phyloP scores from a whole-genome alignment of 2,329 filamentous ascomycete genomes.

The Aspergillus ibericus region DNA sequence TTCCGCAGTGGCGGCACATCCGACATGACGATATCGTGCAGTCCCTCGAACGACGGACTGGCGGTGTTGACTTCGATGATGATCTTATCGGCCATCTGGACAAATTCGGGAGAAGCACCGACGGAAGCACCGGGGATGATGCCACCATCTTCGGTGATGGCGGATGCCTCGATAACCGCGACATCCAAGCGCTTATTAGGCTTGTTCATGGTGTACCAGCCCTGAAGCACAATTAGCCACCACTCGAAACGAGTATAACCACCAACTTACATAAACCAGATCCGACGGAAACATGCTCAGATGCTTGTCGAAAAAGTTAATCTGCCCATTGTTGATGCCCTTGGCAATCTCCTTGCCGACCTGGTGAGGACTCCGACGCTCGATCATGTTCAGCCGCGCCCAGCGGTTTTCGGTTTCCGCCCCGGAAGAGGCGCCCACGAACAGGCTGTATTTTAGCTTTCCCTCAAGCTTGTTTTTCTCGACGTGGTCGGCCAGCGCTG shows the following conservation, averaged over 20 bases:
- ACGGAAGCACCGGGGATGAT: slow-evolving; percentile 86
- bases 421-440: slow-evolving; percentile 85
- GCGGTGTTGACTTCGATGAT: slow-evolving; percentile 92
- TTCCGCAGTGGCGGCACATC: slow-evolving; percentile 77
- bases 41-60: slow-evolving; percentile 78
- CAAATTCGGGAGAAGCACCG: slow-evolving; percentile 78
- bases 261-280: slow-evolving; percentile 66
- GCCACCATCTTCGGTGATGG: slow-evolving; percentile 84
- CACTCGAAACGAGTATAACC: slow-evolving; percentile 4
- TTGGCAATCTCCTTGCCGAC: slow-evolving; percentile 88
- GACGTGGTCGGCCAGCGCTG: slow-evolving; percentile 81
- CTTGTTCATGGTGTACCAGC: slow-evolving; percentile 80
- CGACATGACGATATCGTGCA: slow-evolving; percentile 90
- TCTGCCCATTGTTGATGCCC: slow-evolving; percentile 84
- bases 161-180: slow-evolving; percentile 79
- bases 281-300: slow-evolving; percentile 89
- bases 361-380: slow-evolving; percentile 79
- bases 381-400: slow-evolving; percentile 88
- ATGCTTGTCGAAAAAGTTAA: slow-evolving; percentile 94
- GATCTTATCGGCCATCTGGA: slow-evolving; percentile 90
- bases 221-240: slow-evolving; percentile 43
- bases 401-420: slow-evolving; percentile 90
- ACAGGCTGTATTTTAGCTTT: slow-evolving; percentile 80
- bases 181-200: slow-evolving; percentile 75
- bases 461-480: slow-evolving; percentile 83